phyloP scores from a whole-genome alignment of 73 alveolate genomes.

The Paramecium primaurelia region DNA sequence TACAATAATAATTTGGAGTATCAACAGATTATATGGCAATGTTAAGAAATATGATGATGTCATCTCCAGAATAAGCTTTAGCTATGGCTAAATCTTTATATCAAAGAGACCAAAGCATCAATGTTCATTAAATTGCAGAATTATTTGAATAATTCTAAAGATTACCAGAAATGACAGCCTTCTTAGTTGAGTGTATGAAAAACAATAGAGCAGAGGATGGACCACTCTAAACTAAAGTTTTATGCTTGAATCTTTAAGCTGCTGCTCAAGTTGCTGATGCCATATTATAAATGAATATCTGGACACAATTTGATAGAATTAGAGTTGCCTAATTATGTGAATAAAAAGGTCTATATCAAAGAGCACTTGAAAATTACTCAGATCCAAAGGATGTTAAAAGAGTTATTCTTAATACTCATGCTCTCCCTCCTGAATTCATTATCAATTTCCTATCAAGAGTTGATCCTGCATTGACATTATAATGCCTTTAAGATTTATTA shows the following conservation, averaged over 20 bases:
- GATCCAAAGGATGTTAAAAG: slow-evolving; percentile 93
- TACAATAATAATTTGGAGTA: slow-evolving; percentile 77
- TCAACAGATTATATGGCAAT: slow-evolving; percentile 86
- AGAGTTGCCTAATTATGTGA: slow-evolving; percentile 96
- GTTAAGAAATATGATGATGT: slow-evolving; percentile 77
- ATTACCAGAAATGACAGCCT: slow-evolving; percentile 96
- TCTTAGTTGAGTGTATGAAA: slow-evolving; percentile 90
- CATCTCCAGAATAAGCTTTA: slow-evolving; percentile 90
- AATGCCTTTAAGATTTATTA: slow-evolving; percentile 88
- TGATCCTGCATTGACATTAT: slow-evolving; percentile 87
- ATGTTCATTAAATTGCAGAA: slow-evolving; percentile 76
- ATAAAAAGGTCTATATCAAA: slow-evolving; percentile 91
- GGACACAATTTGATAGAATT: slow-evolving; percentile 93
- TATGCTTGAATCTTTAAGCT: slow-evolving; percentile 88
- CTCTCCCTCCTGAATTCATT: slow-evolving; percentile 87
- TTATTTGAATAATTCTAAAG: slow-evolving; percentile 66
- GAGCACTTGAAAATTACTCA: slow-evolving; percentile 95
- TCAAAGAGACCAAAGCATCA: slow-evolving; percentile 83
- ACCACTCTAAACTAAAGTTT: slow-evolving; percentile 95
- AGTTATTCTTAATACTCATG: slow-evolving; percentile 93
- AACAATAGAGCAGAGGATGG: slow-evolving; percentile 97
- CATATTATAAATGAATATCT: slow-evolving; percentile 86
- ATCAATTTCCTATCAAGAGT: slow-evolving; percentile 86
- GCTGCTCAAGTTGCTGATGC: slow-evolving; percentile 97
- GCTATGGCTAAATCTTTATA: slow-evolving; percentile 89